Evolutionary conservation across 306 rosid genomes (phyloP).

Genomic region (Oemleria cerasiformis): DNA sequence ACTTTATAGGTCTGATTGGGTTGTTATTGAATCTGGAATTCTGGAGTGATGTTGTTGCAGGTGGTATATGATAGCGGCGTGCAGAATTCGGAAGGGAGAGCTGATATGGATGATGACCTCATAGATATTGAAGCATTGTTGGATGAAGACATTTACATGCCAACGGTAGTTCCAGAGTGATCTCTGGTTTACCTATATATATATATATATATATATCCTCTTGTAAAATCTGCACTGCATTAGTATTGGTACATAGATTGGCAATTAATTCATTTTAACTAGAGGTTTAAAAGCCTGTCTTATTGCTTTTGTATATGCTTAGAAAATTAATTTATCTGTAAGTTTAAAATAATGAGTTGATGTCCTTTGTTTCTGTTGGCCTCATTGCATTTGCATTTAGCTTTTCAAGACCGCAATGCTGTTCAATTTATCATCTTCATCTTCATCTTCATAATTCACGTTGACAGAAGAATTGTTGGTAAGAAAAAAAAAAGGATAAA

Average conservation of each 20-base stretch:
- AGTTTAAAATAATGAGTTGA: background rate
- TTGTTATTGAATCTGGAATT: background rate
- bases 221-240: conserved; percentile 8
- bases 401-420: background rate
- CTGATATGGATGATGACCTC: conserved; percentile 35
- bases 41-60: conserved; percentile 31
- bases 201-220: background rate
- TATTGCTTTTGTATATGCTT: background rate
- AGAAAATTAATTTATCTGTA: background rate
- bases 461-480: too few species aligned
- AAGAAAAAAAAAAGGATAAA: too few species aligned
- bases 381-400: background rate
- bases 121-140: conserved; percentile 54
- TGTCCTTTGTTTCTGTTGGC: background rate
- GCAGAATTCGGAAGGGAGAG: conserved; percentile 34
- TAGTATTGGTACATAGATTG: background rate
- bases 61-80: conserved; percentile 31
- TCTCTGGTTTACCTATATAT: conserved; percentile 4
- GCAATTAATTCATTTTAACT: background rate
- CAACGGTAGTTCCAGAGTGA: conserved; percentile 34
- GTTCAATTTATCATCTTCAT: too few species aligned
- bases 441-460: too few species aligned
- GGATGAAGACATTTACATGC: conserved; percentile 56
- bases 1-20: background rate
- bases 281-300: background rate